phyloP scores from a whole-genome alignment of 2,329 filamentous ascomycete genomes.

The Scedosporium minutisporum region DNA sequence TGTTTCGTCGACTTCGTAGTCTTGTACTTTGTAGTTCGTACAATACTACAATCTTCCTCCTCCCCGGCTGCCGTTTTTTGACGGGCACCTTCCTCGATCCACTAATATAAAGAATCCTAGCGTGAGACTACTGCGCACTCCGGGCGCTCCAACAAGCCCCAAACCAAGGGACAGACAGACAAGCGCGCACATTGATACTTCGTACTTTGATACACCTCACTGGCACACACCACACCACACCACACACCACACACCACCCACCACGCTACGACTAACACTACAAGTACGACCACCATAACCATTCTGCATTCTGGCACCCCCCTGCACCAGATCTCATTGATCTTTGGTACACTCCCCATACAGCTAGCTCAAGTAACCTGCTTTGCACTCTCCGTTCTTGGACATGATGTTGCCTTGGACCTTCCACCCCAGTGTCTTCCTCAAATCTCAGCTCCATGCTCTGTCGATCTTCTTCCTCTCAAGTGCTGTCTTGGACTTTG shows the following conservation, averaged over 20 bases:
- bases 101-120: neutral
- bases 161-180: neutral
- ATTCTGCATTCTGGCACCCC: neutral
- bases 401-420: neutral
- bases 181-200: neutral
- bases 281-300: neutral
- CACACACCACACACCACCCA: too few relatives aligned
- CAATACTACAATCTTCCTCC: neutral
- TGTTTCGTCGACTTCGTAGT: neutral
- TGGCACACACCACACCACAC: neutral
- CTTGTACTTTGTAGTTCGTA: neutral
- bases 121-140: neutral
- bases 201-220: neutral
- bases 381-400: neutral
- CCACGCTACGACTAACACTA: too few relatives aligned
- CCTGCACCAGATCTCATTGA: neutral
- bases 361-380: neutral
- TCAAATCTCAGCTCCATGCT: neutral
- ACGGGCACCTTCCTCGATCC: neutral
- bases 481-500: neutral
- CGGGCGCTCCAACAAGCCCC: neutral
- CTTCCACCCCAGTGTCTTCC: neutral
- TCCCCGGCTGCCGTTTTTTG: neutral
- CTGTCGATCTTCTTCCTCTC: neutral
- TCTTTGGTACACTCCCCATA: neutral